Percentiles rank a stretch among this genome's conserved stretches.
Conservation (phyloP, 768 basidiomycete genomes). For the Hericium alpestre region DNA sequence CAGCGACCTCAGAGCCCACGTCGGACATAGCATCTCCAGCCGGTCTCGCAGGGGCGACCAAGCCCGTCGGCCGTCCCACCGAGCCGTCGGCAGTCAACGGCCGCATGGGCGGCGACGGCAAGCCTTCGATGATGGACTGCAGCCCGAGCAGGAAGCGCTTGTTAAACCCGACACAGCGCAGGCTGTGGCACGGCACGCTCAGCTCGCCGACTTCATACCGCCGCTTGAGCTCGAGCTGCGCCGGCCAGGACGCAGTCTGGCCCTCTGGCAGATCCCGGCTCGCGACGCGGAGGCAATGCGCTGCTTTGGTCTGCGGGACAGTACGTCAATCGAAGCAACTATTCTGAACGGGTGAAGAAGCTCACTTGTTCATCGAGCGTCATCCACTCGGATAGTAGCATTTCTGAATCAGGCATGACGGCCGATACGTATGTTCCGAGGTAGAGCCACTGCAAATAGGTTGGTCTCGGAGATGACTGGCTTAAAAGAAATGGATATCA, state of each 20-base stretch:
- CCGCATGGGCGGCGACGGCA: no score
- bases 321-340: not conserved
- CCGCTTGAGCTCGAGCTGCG: constrained; percentile 10
- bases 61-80: no score
- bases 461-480: not conserved
- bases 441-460: constrained; percentile 19
- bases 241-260: not conserved
- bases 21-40: no score
- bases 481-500: constrained; percentile 1
- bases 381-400: constrained; percentile 24
- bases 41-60: no score
- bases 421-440: constrained; percentile 17
- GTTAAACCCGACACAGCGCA: constrained; percentile 21
- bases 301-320: constrained; percentile 12
- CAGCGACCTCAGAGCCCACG: no score
- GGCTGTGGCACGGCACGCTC: constrained; percentile 18
- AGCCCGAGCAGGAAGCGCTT: not conserved
- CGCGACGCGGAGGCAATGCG: constrained; percentile 15
- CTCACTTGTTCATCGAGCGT: constrained; percentile 21
- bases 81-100: no score
- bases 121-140: no score
- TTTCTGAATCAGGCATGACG: constrained; percentile 14
- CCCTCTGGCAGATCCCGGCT: constrained; percentile 1
- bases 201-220: constrained; percentile 19
- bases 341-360: not conserved